Base-by-base conservation (phyloP, 23 red algal genomes). In the Gracilaria vermiculophylla region DNA sequence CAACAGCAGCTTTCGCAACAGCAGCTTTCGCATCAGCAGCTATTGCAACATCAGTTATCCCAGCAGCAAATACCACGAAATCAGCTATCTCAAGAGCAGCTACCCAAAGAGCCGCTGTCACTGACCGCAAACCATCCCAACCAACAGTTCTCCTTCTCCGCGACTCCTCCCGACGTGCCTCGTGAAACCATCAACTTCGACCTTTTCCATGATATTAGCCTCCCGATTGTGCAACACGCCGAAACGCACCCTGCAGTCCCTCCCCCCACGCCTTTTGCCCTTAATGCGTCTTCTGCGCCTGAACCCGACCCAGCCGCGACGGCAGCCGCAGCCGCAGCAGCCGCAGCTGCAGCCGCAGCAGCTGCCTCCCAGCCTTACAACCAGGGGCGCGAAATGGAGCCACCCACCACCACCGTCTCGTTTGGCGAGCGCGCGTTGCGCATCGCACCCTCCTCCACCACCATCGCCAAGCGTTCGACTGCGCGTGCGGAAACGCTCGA, bases 161-260 rank as follows among this genome's bases (percentile, higher is more conserved):
- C 57, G 0, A 14, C 58, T 10, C 33, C 81, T 2, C 36, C 42
- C 31, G 61, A 85, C 28, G 39, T 20, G 20, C 81, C 39, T 2
- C 62, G 81, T 15, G 81, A 85, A 20, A 62, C 71, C 4, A 41
- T 85, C 41, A 44, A 85, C 39, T 85, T 72, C 60, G 81, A 85
- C 45, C 58, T 85, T 31, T 85, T 85, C 35, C 81, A 65, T 23
- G 81, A 85, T 17, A 85, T 85, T 11, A 85, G 37, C 43, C 57
- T 85, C 20, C 81, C 81, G 3, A 39, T 54, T 27, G 64, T 71
- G 43, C 47, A 69, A 10, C 81, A 62, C 58, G 56, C n/a, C n/a
- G n/a, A n/a, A n/a, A n/a, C n/a, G n/a, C n/a, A n/a, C n/a, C n/a
- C n/a, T n/a, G n/a, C n/a, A n/a, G n/a, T n/a, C n/a, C n/a, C n/a